Percentiles rank a stretch among this genome's conserved stretches.
phyloP scores from a whole-genome alignment of 805 yeast genomes.

The Schwanniomyces sp. region DNA sequence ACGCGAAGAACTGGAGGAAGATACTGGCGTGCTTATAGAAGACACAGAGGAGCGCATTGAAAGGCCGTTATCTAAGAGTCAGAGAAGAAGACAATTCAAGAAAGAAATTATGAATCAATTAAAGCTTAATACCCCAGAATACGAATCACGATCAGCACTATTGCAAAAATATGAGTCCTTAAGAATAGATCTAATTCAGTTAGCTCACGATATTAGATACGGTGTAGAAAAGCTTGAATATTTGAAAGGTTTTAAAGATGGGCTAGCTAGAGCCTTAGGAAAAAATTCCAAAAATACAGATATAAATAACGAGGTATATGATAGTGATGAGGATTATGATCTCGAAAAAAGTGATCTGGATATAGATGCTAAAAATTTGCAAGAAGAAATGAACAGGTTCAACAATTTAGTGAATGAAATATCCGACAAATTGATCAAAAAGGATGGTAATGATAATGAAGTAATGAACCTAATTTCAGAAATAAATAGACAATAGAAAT shows the following conservation, averaged over 20 bases:
- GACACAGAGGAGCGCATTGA: conserved; percentile 18
- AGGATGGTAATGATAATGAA: neutral
- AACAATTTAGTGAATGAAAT: neutral
- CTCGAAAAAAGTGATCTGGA: neutral
- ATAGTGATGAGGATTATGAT: neutral
- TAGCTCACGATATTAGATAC: conserved; percentile 21
- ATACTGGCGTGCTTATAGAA: conserved; percentile 12
- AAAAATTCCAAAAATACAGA: neutral
- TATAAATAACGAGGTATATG: neutral
- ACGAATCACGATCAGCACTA: neutral
- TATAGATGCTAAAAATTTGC: neutral
- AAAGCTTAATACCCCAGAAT: neutral
- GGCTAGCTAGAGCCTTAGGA: conserved; percentile 6
- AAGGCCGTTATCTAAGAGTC: neutral
- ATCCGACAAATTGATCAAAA: neutral
- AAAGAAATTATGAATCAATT: neutral
- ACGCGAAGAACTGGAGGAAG: conserved; percentile 2
- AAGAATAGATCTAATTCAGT: conserved; percentile 13
- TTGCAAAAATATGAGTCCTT: conserved; percentile 19
- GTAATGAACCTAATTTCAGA: neutral
- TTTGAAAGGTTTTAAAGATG: conserved; percentile 12
- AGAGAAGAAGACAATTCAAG: neutral
- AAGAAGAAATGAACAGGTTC: neutral
- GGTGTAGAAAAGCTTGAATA: conserved; percentile 30
- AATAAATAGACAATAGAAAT: neutral